phyloP scores from a whole-genome alignment of 2,329 filamentous ascomycete genomes.

The Hawksworthiomyces lignivorus region DNA sequence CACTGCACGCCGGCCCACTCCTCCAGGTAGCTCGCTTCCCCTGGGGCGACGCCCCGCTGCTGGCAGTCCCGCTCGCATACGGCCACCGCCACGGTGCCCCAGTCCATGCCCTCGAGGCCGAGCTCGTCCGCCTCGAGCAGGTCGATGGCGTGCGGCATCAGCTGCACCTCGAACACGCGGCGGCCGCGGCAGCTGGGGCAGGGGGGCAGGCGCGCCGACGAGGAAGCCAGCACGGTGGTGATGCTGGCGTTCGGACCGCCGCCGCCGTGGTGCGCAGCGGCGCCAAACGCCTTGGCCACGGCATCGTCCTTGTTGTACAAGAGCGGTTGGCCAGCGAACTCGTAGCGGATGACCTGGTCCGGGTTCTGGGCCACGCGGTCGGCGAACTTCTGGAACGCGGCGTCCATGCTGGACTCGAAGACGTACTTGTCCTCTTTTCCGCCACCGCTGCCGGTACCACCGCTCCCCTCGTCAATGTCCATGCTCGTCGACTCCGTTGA shows the following conservation, averaged over 20 bases:
- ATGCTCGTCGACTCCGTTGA: constrained; percentile 39
- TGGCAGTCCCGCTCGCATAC: constrained; percentile 78
- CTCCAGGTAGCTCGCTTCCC: constrained; percentile 71
- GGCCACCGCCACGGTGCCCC: constrained; percentile 84
- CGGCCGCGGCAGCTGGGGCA: constrained; percentile 69
- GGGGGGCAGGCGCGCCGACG: constrained; percentile 51
- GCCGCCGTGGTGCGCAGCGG: constrained; percentile 8
- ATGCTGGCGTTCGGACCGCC: constrained; percentile 18
- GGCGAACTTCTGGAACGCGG: constrained; percentile 72
- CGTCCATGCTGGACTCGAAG: constrained; percentile 69
- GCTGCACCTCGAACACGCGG: constrained; percentile 83
- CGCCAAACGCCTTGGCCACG: constrained; percentile 52
- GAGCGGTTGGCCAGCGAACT: constrained; percentile 64
- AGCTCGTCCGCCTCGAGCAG: constrained; percentile 75
- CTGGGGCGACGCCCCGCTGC: constrained; percentile 47
- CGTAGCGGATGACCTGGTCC: constrained; percentile 74
- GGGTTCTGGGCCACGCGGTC: constrained; percentile 72
- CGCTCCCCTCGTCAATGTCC: constrained; percentile 32
- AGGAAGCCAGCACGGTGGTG: constrained; percentile 20
- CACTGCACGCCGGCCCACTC: constrained; percentile 99
- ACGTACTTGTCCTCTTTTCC: constrained; percentile 59
- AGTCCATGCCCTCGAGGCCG: constrained; percentile 85
- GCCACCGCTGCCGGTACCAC: constrained; percentile 20
- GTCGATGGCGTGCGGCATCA: constrained; percentile 83
- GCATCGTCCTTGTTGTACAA: constrained; percentile 73